phyloP scores from a whole-genome alignment of 768 basidiomycete species.

The Cystofilobasidium bisporidii region DNA sequence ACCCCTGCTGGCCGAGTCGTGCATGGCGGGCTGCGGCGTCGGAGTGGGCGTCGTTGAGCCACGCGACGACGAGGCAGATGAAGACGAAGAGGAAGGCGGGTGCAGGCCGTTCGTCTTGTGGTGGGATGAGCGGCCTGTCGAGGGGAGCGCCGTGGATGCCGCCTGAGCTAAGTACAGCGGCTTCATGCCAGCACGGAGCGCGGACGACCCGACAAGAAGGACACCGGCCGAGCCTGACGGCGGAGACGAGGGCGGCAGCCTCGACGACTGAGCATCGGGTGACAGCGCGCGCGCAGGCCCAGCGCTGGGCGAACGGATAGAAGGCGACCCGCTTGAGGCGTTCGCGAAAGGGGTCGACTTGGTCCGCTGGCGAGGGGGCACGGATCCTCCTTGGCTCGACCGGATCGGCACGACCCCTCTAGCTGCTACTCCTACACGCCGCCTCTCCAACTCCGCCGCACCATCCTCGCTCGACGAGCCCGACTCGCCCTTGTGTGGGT shows the following conservation, averaged over 20 bases:
- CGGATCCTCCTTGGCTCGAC: background rate
- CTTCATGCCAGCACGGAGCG: background rate
- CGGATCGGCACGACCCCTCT: no score
- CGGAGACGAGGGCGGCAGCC: background rate
- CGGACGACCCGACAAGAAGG: background rate
- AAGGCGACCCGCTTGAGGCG: no score
- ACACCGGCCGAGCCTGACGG: background rate
- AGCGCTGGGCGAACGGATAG: background rate
- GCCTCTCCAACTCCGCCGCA: no score
- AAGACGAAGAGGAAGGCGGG: background rate
- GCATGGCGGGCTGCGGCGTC: no score
- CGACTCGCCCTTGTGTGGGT: background rate
- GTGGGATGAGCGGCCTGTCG: no score
- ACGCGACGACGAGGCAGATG: no score
- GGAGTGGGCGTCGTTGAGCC: background rate
- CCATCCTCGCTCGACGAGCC: background rate
- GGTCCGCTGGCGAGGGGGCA: background rate
- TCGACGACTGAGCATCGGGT: no score
- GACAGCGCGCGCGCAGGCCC: no score
- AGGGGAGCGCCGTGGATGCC: no score
- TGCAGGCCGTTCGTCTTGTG: background rate
- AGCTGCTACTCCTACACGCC: no score
- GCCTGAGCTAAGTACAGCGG: background rate
- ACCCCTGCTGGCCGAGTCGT: no score
- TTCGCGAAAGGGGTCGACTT: conserved; percentile 1